Conservation (phyloP, 805 yeast species). For the Lipomyces sp. region DNA sequence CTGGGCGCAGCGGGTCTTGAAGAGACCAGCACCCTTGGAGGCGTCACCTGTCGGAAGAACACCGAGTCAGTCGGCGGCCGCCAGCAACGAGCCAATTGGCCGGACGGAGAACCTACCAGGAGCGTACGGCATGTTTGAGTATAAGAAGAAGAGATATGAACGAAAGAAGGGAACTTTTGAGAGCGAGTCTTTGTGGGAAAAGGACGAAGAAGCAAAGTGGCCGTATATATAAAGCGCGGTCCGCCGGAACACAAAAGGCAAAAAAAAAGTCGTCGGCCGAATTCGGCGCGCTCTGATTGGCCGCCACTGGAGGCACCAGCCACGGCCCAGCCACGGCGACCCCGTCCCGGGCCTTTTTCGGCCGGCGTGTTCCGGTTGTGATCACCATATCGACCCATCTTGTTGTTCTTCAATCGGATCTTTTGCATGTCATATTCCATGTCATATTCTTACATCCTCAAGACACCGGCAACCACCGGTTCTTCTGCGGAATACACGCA, state of each 20-base stretch:
- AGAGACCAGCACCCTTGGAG: slow-evolving; percentile 95
- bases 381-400: too few species aligned
- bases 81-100: not conserved
- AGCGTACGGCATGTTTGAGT: slow-evolving; percentile 26
- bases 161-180: not conserved
- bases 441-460: too few species aligned
- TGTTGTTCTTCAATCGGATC: too few species aligned
- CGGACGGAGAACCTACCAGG: slow-evolving; percentile 11
- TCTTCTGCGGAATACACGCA: too few species aligned
- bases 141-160: not conserved
- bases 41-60: slow-evolving; percentile 50
- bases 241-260: not conserved
- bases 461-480: too few species aligned
- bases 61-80: not conserved
- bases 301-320: slow-evolving; percentile 9
- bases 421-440: too few species aligned
- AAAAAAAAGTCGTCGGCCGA: not conserved
- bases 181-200: not conserved
- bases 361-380: too few species aligned
- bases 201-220: not conserved
- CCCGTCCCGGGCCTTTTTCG: too few species aligned
- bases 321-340: too few species aligned
- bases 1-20: slow-evolving; percentile 98
- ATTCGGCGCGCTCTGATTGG: slow-evolving; percentile 12
- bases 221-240: not conserved